Evolutionary conservation across 1,139 yeast species (phyloP), one percentile per base, ranked within the genome.

Genomic region (Scheffersomyces cryptocercus): DNA sequence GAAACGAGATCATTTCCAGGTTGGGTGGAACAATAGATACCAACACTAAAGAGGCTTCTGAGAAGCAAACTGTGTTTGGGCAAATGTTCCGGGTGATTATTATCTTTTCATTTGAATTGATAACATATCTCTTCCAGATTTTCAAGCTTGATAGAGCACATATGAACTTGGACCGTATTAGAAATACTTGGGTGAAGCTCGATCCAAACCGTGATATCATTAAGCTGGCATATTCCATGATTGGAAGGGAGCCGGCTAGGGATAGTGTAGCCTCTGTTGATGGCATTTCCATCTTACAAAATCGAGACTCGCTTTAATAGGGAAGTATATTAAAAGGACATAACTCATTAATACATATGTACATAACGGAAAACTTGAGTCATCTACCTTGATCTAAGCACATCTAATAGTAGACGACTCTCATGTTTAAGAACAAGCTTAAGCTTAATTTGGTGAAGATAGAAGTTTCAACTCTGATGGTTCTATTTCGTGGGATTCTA

Each of bases 111-210:
- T 70, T 65, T 52, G 73, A 70, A 39, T 58, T 67, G 55, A 44
- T 69, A 24, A 53, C 56, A 37, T 56, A 58, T 28, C 49, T 72
- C 13, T 65, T 68, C 45, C 68, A 61, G 37, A 50, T 68, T 32
- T 64, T 65, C 56, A 64, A 59, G 40, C 71, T 67, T 50, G 75
- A 67, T 50, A 59, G 72, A 39, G 61, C 72, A 28, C 65, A 69
- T 36, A 66, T 77, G 75, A 71, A 77, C 52, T 56, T 71, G 46
- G 76, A 75, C 45, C 57, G 81, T 44, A 71, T 77, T 39, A 58
- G 77, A 47, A 56, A 61, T 29, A 61, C 68, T 5, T 77, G 81
- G 77, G 59, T 56, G 5, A 69, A 67, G 53, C 61, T 77, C 38
- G 81, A 76, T 54, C 81, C 80, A 1, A 68, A 70, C 42, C 55